These are phyloP conservation scores for Pueraria montana DNA, from an alignment of 306 rosid species.

Conservation along the genomic window DNA sequence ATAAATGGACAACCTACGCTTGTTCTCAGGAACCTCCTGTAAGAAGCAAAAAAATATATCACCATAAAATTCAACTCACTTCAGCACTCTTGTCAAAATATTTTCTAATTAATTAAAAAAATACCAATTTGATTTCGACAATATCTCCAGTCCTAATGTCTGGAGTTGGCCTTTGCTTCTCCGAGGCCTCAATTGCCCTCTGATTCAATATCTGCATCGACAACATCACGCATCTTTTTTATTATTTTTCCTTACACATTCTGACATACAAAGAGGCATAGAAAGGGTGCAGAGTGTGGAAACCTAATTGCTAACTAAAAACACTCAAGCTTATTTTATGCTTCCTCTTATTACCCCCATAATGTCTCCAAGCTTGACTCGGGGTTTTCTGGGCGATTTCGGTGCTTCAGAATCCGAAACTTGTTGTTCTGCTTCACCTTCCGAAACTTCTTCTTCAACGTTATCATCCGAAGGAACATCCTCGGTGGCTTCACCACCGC, in stretches of 20 bases:
- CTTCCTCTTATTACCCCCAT: conserved; percentile 77
- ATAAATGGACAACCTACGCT: conserved; percentile 86
- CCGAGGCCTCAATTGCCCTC: conserved; percentile 86
- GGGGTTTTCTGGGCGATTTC: conserved; percentile 69
- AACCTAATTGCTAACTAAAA: conserved; percentile 18
- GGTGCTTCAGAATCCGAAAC: conserved; percentile 55
- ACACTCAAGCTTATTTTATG: conserved; percentile 3
- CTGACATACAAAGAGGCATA: neutral
- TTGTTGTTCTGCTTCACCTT: conserved; percentile 48
- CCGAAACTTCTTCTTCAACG: conserved; percentile 57
- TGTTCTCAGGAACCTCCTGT: conserved; percentile 97
- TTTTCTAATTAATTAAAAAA: neutral
- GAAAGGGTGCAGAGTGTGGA: conserved; percentile 1
- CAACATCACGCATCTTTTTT: conserved; percentile 23
- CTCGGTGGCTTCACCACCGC: conserved; percentile 41
- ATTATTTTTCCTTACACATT: neutral
- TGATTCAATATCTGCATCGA: conserved; percentile 75
- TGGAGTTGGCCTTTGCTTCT: conserved; percentile 79
- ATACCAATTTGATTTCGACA: conserved; percentile 92
- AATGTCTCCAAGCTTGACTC: conserved; percentile 92
- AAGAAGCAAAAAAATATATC: conserved; percentile 45
- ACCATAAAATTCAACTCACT: conserved; percentile 26
- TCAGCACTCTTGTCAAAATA: neutral
- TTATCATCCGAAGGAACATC: conserved; percentile 35
- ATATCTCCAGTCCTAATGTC: conserved; percentile 89